A percentile compares a stretch with the other conserved stretches of the same genome.
These are phyloP conservation scores for Puccinia triticina DNA, from an alignment of 1,284 basidiomycete genomes.

Conservation along the genomic window DNA sequence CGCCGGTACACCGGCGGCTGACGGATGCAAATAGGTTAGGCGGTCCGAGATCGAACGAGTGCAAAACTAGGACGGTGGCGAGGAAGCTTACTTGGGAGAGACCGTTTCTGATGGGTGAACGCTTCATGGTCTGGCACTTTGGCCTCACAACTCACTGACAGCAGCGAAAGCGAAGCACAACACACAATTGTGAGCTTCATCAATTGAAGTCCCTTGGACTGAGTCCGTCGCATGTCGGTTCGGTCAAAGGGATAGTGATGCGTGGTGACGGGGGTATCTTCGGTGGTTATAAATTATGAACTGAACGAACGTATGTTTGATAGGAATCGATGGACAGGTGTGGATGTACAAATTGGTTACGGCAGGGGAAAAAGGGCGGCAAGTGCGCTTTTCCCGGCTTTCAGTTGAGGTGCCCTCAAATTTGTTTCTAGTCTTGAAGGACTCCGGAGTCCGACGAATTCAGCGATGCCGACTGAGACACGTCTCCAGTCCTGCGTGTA, in stretches of 20 bases:
- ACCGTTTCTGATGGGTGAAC: neutral
- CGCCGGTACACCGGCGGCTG: neutral
- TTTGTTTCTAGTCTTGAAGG: neutral
- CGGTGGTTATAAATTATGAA: neutral
- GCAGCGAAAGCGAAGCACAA: slow-evolving; percentile 14
- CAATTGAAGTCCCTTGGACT: neutral
- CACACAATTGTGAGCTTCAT: slow-evolving; percentile 17
- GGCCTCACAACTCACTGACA: neutral
- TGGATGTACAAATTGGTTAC: too few species aligned
- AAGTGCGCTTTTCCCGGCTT: neutral
- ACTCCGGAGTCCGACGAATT: too few species aligned
- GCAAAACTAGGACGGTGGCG: neutral
- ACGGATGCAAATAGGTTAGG: neutral
- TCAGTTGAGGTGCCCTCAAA: neutral
- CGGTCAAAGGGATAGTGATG: neutral
- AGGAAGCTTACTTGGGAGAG: slow-evolving; percentile 18
- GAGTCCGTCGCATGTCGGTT: neutral
- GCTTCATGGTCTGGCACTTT: neutral
- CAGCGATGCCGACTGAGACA: slow-evolving; percentile 6
- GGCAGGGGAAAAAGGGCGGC: neutral
- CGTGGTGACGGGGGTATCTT: neutral
- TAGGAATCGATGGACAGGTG: neutral
- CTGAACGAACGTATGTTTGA: neutral
- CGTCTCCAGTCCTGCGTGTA: slow-evolving; percentile 11
- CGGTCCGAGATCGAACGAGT: neutral